Evolutionary conservation across 129 eudicot genomes (phyloP), one percentile per base, ranked within the genome.

Genomic region (Tagetes patula): DNA sequence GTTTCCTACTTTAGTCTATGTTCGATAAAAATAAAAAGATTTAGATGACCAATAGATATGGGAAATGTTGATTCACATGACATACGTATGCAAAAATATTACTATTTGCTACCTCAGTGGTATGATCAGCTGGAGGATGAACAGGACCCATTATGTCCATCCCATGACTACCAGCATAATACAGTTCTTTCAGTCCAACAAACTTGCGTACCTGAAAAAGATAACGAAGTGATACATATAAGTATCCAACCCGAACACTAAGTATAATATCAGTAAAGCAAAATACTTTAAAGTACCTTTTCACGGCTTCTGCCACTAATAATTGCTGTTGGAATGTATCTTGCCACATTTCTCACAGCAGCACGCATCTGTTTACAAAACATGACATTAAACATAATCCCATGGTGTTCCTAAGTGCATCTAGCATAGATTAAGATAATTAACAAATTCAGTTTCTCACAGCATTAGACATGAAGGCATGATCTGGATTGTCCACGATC

Each of bases 161-260:
- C 41, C 99, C 99, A 71, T 95, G 99, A 80, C 99, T 95, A 47
- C 99, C 99, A 37, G 97, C 97, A 84, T 95, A 95, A 75, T 90
- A 95, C 43, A 95, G 99, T 72, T 95, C 96, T 3, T 79, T 81
- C 69, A 95, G 81, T 71, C 88, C 88, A 61, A 94, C 96, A 70
- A 94, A 94, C 81, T 82, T 82, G 61, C 70, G 75, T 5, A 94
- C 97, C 98, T 94, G 82, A 27, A 75, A 9, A 47, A 20, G 7
- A 34, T 58, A 61, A 75, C 36, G 59, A 50, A 36, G 43, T 20
- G 49, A 34, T 14, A 52, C 68, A 75, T 14, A 78, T 20, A 75
- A 81, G 14, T 71, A 64, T 59, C 76, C 39, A 62, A 60, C 43
- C 66, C 0, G 30, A 69, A n/a, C 42, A 30, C 58, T 13, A 36